Base-by-base conservation (phyloP, 2,329 filamentous ascomycete species). In the Albifimbria verrucaria region DNA sequence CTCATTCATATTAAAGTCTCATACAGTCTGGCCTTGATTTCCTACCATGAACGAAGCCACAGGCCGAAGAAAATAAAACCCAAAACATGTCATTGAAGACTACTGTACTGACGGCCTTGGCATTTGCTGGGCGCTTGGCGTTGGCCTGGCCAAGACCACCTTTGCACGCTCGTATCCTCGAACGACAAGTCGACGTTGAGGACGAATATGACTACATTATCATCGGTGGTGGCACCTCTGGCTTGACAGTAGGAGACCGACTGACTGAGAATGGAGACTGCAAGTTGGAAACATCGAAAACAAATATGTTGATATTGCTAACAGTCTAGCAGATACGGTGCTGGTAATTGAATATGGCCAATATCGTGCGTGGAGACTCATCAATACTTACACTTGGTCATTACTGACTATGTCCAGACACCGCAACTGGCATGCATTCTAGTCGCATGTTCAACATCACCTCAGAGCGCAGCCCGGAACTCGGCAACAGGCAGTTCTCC, bases 181-280 rank as follows among this genome's bases (percentile, higher is more conserved):
- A 48, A 36, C 18, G 25, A 32, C 25, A 26, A 10, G 46, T 22
- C n/a, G 21, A 47, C 9, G 46, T 48, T 20, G 23, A 26, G 22
- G 46, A 48, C 12, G 55, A 51, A 22, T 65, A 61, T 32, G 62
- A 65, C 54, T 68, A 68, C 49, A 60, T 76, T 17, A 64, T 60
- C 15, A 48, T 57, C 5, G 52, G 57, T 20, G 75, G 72, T 7
- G 76, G 75, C 2, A 73, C 72, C 7, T 71, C 73, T 15, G 76
- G 75, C 25, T 61, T 78, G 21, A 68, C 68, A 4, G 61, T 77
- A 15, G 69, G 68, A 18, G 65, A 70, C 24, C 62, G 72, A 2
- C 59, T 78, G 24, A 67, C 70, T 1, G 72, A 73, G 53, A 61
- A 73, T 50, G 60, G 68, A 12, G 55, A 65, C 42, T 63, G 72